Evolutionary conservation across 495 filamentous ascomycete species (phyloP), one percentile per base, ranked within the genome.

Genomic region (Neurospora sublineolata): DNA sequence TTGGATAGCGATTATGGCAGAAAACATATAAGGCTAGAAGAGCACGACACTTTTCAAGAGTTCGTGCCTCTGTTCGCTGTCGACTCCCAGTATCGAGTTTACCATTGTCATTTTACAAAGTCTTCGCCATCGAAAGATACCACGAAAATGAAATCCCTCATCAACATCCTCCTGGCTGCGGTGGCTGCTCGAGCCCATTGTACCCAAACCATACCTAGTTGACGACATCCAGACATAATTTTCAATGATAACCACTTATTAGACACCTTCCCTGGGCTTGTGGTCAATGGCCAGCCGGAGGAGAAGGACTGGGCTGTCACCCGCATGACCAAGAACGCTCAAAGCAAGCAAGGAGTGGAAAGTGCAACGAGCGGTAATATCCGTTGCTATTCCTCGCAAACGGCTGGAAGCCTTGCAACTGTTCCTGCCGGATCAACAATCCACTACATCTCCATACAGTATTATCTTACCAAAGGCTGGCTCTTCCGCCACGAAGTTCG

Each of bases 401-500:
- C 75, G 8, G 81, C 83, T 1, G 74, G 82, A n/a, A 75, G 77
- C 46, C 76, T 82, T n/a, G 72, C 75, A 18, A 78, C 75, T 16
- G 81, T 85, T 2, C 76, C 79, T 10, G 83, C 84, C 20, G 84
- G 84, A 23, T 74, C 80, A 7, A 84, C 79, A 6, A 76, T 86
- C 18, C 82, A 84, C 68, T 86, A 84, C 72, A 78, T 81, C 39
- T 80, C 83, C 37, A 84, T 80, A n/a, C 77, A 82, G 70, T 79
- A 82, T 73, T 84, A 82, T 44, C 78, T 87, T 68, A 84, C 85
- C 75, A 84, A 84, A 60, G 85, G 73, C 75, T 37, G 80, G 78
- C 0, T 44, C 74, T 36, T 83, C 83, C n/a, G 79, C 81, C 3
- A 81, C 80, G 6, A 82, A 73, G 20, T 87, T 82, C 74, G 85